Base-by-base conservation (phyloP, 179 eudicot species). In the Sideroxylon spinosum region DNA sequence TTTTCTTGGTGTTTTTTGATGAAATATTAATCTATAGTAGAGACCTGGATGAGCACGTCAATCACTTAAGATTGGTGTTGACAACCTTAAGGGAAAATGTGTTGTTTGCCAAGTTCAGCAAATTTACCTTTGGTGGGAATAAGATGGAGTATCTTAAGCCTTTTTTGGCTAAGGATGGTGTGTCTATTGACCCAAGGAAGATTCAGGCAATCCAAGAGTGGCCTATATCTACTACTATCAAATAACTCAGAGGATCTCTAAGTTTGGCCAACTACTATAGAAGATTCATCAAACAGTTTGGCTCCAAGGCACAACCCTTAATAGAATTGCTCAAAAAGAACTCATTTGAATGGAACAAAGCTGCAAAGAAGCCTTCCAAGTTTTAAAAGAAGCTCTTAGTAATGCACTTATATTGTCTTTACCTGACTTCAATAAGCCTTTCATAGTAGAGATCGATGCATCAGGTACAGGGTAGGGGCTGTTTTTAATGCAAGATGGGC, bases 401-500 rank as follows among this genome's bases (percentile, higher is more conserved):
- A 0, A 29, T 1, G 9, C 68, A 9, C 81, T 49, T 20, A 76
- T 81, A 0, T 44, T 81, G 26, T 73, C 49, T 1, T 61, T 81
- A 5, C 73, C 78, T 16, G 52, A 81, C 14, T 81, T 70, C 64
- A 9, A 56, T 9, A 71, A 71, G 17, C 3, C 23, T 0, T 71
- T 77, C 53, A 28, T 77, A 0, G 1, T 76, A 1, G 74, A 77
- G 59, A 28, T 37, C 5, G 49, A 77, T 64, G 81, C 78, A 62
- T 63, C 26, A 20, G 60, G 7, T 50, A 6, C 0, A 0, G 7
- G 78, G 74, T 8, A 77, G 1, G 56, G 81, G 7, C 81, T 50
- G 11, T 52, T 77, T 0, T n/a, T 81, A 1, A 77, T 77, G 74
- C 77, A 81, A 65, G 48, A 77, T 4, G 60, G 62, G 7, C 7